phyloP scores from a whole-genome alignment of 164 flowering plant species.

The Warburgia ugandensis region DNA sequence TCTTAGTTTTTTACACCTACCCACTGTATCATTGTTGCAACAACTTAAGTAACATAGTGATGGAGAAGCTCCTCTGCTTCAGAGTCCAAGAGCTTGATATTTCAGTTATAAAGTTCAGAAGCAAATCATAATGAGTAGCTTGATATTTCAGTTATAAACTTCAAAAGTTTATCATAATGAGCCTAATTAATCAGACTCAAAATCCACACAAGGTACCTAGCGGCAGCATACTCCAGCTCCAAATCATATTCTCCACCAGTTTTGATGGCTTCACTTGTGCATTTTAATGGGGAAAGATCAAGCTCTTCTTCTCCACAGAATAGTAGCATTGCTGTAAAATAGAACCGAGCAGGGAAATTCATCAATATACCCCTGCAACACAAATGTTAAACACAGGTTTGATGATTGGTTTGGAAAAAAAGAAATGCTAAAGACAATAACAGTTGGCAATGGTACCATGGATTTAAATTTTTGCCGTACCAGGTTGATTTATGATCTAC shows the following conservation, averaged over 20 bases:
- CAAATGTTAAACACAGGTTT: conserved; percentile 11
- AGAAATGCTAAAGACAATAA: too few relatives aligned
- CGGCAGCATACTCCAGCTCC: conserved; percentile 26
- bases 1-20: conserved; percentile 32
- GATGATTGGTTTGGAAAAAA: too few relatives aligned
- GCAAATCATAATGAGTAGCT: too few relatives aligned
- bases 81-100: conserved; percentile 33
- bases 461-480: conserved; percentile 27
- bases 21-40: conserved; percentile 8
- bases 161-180: conserved; percentile 27
- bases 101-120: too few relatives aligned
- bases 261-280: conserved; percentile 5
- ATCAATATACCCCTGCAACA: conserved; percentile 62
- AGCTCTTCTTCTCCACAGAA: conserved; percentile 25
- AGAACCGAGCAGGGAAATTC: conserved; percentile 71
- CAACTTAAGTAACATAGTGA: conserved; percentile 11
- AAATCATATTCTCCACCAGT: conserved; percentile 10
- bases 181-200: conserved; percentile 39
- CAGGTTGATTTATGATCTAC: conserved; percentile 53
- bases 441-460: too few relatives aligned
- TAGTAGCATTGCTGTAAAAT: conserved; percentile 46
- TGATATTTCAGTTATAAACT: conserved; percentile 29
- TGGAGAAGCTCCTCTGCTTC: conserved; percentile 5
- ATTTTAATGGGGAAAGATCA: conserved; percentile 14
- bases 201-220: conserved; percentile 64